Evolutionary conservation across 345 rosid species (phyloP).

Genomic region (Barbarea vulgaris): DNA sequence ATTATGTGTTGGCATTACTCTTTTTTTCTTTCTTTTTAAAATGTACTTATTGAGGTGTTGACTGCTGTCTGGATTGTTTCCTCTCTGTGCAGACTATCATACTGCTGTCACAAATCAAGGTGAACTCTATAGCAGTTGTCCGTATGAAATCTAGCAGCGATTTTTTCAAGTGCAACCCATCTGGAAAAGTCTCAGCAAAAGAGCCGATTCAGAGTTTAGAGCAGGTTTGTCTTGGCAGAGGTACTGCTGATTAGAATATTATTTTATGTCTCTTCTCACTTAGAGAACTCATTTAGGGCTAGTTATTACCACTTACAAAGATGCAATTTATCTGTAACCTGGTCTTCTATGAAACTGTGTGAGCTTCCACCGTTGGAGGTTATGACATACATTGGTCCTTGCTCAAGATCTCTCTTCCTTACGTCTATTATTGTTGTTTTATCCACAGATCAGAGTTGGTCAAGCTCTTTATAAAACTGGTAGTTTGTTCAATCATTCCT

Average conservation of each 20-base stretch:
- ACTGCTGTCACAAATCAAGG: conserved; percentile 73
- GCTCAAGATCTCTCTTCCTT: not conserved
- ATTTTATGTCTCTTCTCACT: conserved; percentile 5
- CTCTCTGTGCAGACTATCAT: conserved; percentile 58
- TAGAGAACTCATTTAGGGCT: conserved; percentile 10
- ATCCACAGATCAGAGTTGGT: conserved; percentile 67
- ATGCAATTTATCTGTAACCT: not conserved
- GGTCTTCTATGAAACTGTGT: not conserved
- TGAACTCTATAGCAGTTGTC: conserved; percentile 77
- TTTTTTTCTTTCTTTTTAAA: not conserved
- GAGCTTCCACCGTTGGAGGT: not conserved
- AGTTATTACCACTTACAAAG: conserved; percentile 1
- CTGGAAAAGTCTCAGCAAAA: conserved; percentile 37
- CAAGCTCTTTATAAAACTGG: conserved; percentile 74
- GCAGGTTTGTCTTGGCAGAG: conserved; percentile 61
- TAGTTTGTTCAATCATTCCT: conserved; percentile 89
- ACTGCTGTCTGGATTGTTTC: conserved; percentile 28
- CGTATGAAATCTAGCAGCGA: conserved; percentile 61
- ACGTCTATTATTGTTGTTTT: conserved; percentile 17
- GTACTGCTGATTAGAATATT: conserved; percentile 30
- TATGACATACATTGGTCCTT: not conserved
- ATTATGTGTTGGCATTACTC: not conserved
- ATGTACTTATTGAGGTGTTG: conserved; percentile 10
- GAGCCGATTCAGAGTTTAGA: conserved; percentile 59
- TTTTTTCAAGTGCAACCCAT: conserved; percentile 41